phyloP scores from a whole-genome alignment of 2,329 filamentous ascomycete species.

The Neonectria sp. region DNA sequence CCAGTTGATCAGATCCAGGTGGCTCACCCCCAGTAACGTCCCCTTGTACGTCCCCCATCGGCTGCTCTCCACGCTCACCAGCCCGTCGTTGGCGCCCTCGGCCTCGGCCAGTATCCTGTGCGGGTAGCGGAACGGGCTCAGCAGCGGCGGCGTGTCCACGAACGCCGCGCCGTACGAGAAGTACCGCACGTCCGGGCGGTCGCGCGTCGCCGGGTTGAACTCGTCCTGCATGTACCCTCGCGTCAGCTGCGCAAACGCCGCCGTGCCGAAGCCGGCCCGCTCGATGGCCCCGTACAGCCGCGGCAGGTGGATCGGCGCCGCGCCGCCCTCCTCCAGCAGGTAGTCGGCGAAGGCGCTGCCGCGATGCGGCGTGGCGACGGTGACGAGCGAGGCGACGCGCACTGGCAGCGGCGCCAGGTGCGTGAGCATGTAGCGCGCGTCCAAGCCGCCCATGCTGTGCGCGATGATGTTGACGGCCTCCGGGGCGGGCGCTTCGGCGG shows the following conservation, averaged over 20 bases:
- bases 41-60: slow-evolving; percentile 76
- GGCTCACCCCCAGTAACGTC: slow-evolving; percentile 73
- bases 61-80: slow-evolving; percentile 77
- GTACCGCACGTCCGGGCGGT: slow-evolving; percentile 68
- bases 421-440: slow-evolving; percentile 77
- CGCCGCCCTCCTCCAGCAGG: slow-evolving; percentile 59
- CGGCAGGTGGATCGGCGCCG: slow-evolving; percentile 63
- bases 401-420: slow-evolving; percentile 64
- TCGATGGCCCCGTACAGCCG: slow-evolving; percentile 68
- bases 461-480: slow-evolving; percentile 80
- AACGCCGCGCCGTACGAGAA: slow-evolving; percentile 73
- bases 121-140: slow-evolving; percentile 73
- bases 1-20: slow-evolving; percentile 79
- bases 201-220: slow-evolving; percentile 72
- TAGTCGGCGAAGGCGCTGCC: slow-evolving; percentile 71
- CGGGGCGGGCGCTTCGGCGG: slow-evolving; percentile 54
- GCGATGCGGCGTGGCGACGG: slow-evolving; percentile 69
- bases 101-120: slow-evolving; percentile 63
- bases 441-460: slow-evolving; percentile 78
- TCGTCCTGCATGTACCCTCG: slow-evolving; percentile 69
- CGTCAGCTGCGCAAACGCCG: slow-evolving; percentile 74
- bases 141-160: slow-evolving; percentile 66
- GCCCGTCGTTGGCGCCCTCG: slow-evolving; percentile 76
- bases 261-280: slow-evolving; percentile 68
- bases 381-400: slow-evolving; percentile 66